Base-by-base conservation (phyloP, 192 early-diverging fungal species). In the Bifiguratus adelaidae region DNA sequence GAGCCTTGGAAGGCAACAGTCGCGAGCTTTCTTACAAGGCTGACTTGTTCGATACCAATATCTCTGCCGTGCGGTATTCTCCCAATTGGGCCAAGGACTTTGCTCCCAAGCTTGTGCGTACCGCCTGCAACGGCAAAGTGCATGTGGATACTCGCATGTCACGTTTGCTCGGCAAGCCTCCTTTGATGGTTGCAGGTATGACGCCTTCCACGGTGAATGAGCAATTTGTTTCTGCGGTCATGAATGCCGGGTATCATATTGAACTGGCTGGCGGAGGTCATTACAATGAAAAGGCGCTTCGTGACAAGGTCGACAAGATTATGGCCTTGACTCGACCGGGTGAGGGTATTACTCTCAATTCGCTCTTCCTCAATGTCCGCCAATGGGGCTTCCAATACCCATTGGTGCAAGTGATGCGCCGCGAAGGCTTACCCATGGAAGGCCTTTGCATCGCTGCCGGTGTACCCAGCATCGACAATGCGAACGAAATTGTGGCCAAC, bases 141-240 rank as follows among this genome's bases (percentile, higher is more conserved):
- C 91, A 92, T 49, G 65, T 97, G 15, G 91, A 92, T 61, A 89
- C 88, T 13, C 68, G 71, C 5, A 89, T 97, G 81, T 79, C 78
- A 24, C 80, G 87, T 25, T 68, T 91, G n/a, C 52, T 91, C 34
- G 82, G 84, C 36, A 82, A 86, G 65, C 85, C 94, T 5, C 87
- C 94, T 30, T 54, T 97, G 26, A 93, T 93, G 94, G 89, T 93
- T 37, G 86, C 88, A 18, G 94, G 94, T 26, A 95, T 95, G 91
- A 90, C 86, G 1, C 91, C 89, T 3, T 85, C 82, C 3, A 95
- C 94, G 4, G 80, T 75, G 51, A 83, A 71, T 45, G 78, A 77
- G 30, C 30, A 68, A 13, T 88, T 95, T 63, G 87, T 92, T 8
- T 74, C 83, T 6, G 89, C 91, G 16, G 69, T 88, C 27, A 82